Percentiles rank a stretch among this genome's conserved stretches.
Conservation (phyloP, 331 rosid genomes). For the Acacia concinna region DNA sequence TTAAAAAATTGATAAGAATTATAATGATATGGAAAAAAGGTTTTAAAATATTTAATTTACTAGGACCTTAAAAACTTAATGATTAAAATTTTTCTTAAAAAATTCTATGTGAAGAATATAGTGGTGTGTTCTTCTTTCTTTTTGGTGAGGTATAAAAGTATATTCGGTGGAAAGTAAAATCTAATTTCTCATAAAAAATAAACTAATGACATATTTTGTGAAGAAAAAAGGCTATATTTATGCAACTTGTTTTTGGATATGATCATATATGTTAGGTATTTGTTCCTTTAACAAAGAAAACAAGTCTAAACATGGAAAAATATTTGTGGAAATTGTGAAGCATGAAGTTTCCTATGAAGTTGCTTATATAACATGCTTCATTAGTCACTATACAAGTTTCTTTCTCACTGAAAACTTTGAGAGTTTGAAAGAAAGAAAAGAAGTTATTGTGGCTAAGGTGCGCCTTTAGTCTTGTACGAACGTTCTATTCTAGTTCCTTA, state of each 20-base stretch:
- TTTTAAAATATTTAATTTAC: neutral
- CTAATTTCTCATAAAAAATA: neutral
- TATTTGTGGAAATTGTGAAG: neutral
- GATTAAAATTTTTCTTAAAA: neutral
- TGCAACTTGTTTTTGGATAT: constrained; percentile 7
- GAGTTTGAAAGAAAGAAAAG: neutral
- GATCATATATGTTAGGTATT: constrained; percentile 26
- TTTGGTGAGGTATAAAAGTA: neutral
- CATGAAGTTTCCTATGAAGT: constrained; percentile 10
- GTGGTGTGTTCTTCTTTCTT: neutral
- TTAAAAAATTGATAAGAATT: neutral
- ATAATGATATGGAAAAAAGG: neutral
- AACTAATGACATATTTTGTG: neutral
- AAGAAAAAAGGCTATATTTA: neutral
- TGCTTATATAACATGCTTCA: neutral
- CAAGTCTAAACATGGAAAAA: neutral
- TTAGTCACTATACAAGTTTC: neutral
- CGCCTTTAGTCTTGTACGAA: no score
- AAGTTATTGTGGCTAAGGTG: neutral
- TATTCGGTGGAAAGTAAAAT: neutral
- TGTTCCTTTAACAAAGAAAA: constrained; percentile 22
- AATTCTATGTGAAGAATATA: neutral
- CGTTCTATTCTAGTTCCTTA: no score
- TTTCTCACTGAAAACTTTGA: neutral
- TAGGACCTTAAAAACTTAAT: neutral